A percentile compares a stretch with the other conserved stretches of the same genome.
These are phyloP conservation scores for Backusella parvicylindrica DNA, from an alignment of 192 early-diverging fungal species.

Conservation along the genomic window DNA sequence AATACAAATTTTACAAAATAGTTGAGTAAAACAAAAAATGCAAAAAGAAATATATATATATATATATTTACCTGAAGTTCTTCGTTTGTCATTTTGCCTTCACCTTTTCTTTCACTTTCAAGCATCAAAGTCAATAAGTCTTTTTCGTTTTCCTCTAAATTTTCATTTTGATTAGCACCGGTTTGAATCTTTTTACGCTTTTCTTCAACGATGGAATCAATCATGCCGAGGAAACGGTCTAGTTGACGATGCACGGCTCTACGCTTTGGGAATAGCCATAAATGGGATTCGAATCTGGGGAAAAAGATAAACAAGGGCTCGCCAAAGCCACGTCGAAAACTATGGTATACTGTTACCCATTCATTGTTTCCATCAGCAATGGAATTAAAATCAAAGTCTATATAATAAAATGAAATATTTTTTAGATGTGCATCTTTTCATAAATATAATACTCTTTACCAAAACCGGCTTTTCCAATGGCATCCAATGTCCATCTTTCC, in stretches of 20 bases:
- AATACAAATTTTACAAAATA: neutral
- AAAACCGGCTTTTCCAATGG: neutral
- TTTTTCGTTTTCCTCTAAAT: constrained; percentile 17
- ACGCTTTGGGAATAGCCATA: constrained; percentile 3
- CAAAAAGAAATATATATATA: neutral
- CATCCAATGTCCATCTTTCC: neutral
- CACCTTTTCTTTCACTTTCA: constrained; percentile 11
- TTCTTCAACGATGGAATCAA: constrained; percentile 9
- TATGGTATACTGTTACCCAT: constrained; percentile 43
- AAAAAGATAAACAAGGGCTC: constrained; percentile 51
- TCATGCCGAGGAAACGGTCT: constrained; percentile 3
- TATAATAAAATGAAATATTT: too few relatives aligned
- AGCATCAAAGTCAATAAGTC: constrained; percentile 31
- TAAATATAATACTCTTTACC: too few relatives aligned
- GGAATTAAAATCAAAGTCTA: constrained; percentile 10
- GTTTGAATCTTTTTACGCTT: neutral
- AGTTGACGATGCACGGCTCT: neutral
- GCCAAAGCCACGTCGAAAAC: constrained; percentile 40
- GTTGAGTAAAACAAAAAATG: neutral
- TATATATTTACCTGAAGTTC: constrained; percentile 6
- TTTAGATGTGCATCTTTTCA: too few relatives aligned
- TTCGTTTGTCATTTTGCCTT: neutral
- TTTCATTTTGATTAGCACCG: neutral
- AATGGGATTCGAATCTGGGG: constrained; percentile 40
- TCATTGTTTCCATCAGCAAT: constrained; percentile 20